These are phyloP conservation scores for Arctium minus DNA, from an alignment of 129 eudicot genomes.

Conservation along the genomic window DNA sequence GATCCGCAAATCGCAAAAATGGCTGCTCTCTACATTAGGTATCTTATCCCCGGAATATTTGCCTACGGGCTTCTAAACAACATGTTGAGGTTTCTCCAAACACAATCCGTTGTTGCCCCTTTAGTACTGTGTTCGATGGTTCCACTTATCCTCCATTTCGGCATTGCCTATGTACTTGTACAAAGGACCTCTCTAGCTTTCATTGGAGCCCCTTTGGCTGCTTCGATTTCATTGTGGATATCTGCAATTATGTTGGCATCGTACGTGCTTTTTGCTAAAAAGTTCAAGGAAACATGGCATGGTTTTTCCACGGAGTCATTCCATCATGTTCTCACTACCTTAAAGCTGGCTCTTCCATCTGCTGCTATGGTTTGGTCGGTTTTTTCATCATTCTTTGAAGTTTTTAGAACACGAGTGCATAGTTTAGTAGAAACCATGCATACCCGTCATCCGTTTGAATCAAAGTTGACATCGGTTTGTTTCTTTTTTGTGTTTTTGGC, in stretches of 20 bases:
- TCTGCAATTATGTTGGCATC: conserved; percentile 46
- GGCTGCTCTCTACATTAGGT: conserved; percentile 62
- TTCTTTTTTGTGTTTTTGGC: neutral
- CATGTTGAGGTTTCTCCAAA: conserved; percentile 77
- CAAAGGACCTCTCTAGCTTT: conserved; percentile 49
- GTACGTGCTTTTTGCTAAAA: conserved; percentile 37
- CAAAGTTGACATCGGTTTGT: neutral
- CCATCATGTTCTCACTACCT: conserved; percentile 27
- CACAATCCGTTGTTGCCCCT: conserved; percentile 67
- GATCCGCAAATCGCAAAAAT: conserved; percentile 54
- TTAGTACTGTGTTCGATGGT: conserved; percentile 54
- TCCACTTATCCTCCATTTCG: conserved; percentile 58
- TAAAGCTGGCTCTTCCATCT: conserved; percentile 84
- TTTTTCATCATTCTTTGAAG: neutral
- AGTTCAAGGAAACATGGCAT: conserved; percentile 58
- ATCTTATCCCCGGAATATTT: conserved; percentile 65
- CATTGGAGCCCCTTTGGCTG: conserved; percentile 70
- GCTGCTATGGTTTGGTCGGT: conserved; percentile 95
- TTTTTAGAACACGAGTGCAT: neutral
- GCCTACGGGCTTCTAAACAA: conserved; percentile 64
- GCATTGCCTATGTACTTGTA: conserved; percentile 48
- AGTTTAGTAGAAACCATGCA: too few species aligned
- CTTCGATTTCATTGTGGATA: conserved; percentile 64
- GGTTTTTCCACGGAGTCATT: conserved; percentile 65
- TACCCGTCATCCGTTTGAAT: neutral